These are phyloP conservation scores for Pythium biforme DNA, from an alignment of 352 stramenopile genomes.

Conservation along the genomic window DNA sequence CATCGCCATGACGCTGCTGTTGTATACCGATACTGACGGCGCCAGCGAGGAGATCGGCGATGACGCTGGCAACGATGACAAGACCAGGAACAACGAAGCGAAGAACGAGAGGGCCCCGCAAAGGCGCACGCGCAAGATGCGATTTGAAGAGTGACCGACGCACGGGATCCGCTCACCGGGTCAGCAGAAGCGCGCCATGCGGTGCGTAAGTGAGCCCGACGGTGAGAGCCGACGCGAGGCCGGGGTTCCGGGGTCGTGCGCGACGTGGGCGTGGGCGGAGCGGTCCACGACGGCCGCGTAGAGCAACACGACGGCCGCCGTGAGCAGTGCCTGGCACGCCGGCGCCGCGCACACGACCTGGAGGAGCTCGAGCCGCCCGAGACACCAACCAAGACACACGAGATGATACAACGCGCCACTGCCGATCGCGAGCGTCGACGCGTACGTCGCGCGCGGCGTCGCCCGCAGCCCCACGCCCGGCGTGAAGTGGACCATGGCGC, in stretches of 20 bases:
- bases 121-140: conserved; percentile 28
- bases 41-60: background rate
- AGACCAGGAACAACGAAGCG: too few species aligned
- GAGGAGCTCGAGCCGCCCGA: conserved; percentile 1
- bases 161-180: too few species aligned
- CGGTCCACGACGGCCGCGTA: conserved; percentile 9
- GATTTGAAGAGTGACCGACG: conserved; percentile 63
- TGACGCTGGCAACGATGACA: too few species aligned
- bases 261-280: background rate
- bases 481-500: conserved; percentile 11
- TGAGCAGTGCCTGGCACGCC: conserved; percentile 18
- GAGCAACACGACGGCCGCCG: conserved; percentile 14
- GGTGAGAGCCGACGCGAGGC: background rate
- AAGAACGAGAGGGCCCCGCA: too few species aligned
- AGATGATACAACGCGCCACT: conserved; percentile 16
- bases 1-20: conserved; percentile 47
- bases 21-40: conserved; percentile 27
- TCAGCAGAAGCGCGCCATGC: background rate
- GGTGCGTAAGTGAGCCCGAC: background rate
- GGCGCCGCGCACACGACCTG: conserved; percentile 15
- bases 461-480: background rate
- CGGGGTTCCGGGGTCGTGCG: background rate
- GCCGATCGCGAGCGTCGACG: conserved; percentile 3
- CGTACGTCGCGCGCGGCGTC: background rate
- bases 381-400: conserved; percentile 18